Percentiles rank a stretch among this genome's conserved stretches.
Conservation (phyloP, 2,329 filamentous ascomycete genomes). For the Leptographium wingfieldii region DNA sequence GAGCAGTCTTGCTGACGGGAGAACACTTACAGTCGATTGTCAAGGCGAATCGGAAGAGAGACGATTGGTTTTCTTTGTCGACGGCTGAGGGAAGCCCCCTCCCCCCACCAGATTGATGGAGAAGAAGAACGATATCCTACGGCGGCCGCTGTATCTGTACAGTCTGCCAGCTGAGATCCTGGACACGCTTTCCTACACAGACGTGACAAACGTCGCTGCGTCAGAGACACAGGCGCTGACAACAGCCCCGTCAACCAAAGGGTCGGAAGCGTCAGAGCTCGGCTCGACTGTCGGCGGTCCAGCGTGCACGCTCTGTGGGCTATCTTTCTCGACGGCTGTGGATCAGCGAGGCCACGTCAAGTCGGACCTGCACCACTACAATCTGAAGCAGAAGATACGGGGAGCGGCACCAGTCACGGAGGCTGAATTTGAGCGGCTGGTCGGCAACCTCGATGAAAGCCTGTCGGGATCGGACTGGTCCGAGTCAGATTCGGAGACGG, state of each 20-base stretch:
- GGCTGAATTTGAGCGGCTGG: slow-evolving; percentile 70
- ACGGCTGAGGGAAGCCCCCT: no score
- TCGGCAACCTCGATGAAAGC: slow-evolving; percentile 80
- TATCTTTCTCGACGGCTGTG: slow-evolving; percentile 56
- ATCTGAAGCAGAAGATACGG: slow-evolving; percentile 80
- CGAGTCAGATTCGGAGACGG: slow-evolving; percentile 49
- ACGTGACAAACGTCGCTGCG: slow-evolving; percentile 20
- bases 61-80: no score
- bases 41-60: no score
- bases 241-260: slow-evolving; percentile 2
- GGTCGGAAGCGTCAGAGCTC: neutral
- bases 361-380: slow-evolving; percentile 88
- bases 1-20: no score
- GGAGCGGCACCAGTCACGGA: slow-evolving; percentile 63
- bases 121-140: slow-evolving; percentile 30
- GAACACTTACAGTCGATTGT: no score
- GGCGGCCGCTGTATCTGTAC: slow-evolving; percentile 52
- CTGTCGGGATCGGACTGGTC: slow-evolving; percentile 76
- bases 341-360: slow-evolving; percentile 80
- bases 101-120: neutral
- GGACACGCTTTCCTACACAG: slow-evolving; percentile 49
- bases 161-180: slow-evolving; percentile 68
- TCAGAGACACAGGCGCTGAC: slow-evolving; percentile 7
- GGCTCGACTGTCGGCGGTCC: slow-evolving; percentile 40
- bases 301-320: slow-evolving; percentile 67